Base-by-base conservation (phyloP, 2,329 filamentous ascomycete genomes). In the Lachnellula cervina region DNA sequence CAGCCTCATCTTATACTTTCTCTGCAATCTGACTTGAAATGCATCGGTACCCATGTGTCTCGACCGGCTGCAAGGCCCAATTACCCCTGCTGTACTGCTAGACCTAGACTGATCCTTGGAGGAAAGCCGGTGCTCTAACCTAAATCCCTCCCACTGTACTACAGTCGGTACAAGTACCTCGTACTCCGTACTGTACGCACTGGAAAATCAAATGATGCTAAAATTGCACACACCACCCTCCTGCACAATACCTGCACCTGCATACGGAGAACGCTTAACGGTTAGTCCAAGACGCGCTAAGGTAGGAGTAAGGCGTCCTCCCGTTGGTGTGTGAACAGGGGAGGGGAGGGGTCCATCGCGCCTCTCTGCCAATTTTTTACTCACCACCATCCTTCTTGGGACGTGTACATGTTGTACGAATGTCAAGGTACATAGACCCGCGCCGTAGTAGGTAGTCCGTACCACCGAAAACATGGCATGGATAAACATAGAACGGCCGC, bases 191-290 rank as follows among this genome's bases (percentile, higher is more conserved):
- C 19, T 14, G 19, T 23, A 28, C 17, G 19, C 42, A 28, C 38
- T 8, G n/a, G 13, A 14, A 17, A 13, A 35, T 7, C 21, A 25
- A 32, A 46, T 53, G 52, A 42, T 59, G 57, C 57, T 59, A 59
- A 59, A 59, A 59, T 59, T 59, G 57, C 57, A 38, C 38, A 28
- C 7, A 28, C 25, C 7, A 28, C 25, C 25, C 25, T 21, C 17
- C 17, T 45, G 49, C 49, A 35, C 35, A 38, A 38, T 13, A 13
- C 35, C 35, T 14, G 37, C 14, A 38, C 14, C 14, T 38, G 37
- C 37, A 38, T 14, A 38, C n/a, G 37, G 37, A 38, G 37, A 38
- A 16, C 4, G 37, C 37, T 38, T 38, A n/a, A 38, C 14, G 13
- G 37, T 5, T 14, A n/a, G 37, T 38, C 6, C 37, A 38, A 16